These are phyloP conservation scores for Chaetomiaceae sp. DNA, from an alignment of 2,329 filamentous ascomycete species.

Conservation along the genomic window DNA sequence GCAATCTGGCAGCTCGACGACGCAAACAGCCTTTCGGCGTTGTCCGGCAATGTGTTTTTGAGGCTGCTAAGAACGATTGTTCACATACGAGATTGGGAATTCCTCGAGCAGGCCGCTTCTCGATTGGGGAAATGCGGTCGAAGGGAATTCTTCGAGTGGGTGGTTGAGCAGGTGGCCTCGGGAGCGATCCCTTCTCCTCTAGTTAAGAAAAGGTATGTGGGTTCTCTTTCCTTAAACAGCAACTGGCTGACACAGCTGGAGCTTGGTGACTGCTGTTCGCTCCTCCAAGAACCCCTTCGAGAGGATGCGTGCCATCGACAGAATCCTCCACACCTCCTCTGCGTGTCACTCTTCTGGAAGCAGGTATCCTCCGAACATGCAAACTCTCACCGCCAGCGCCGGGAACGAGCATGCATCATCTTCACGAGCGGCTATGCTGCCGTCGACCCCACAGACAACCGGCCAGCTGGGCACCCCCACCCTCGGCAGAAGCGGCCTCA, in stretches of 20 bases:
- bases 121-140: slow-evolving; percentile 1
- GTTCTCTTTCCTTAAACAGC: too few relatives aligned
- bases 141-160: slow-evolving; percentile 13
- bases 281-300: slow-evolving; percentile 1
- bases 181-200: neutral
- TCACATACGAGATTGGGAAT: slow-evolving; percentile 10
- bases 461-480: too few relatives aligned
- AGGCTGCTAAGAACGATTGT: slow-evolving; percentile 7
- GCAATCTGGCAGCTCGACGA: slow-evolving; percentile 10
- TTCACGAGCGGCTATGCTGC: too few relatives aligned
- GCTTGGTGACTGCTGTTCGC: slow-evolving; percentile 5
- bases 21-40: slow-evolving; percentile 5
- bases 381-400: too few relatives aligned
- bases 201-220: slow-evolving; percentile 9
- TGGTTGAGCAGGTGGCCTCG: slow-evolving; percentile 2
- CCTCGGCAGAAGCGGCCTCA: too few relatives aligned
- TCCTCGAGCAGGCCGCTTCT: slow-evolving; percentile 12
- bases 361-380: too few relatives aligned
- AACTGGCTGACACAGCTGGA: neutral
- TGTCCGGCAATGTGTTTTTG: slow-evolving; percentile 3
- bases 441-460: too few relatives aligned
- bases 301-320: neutral
- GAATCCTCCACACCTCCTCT: too few relatives aligned
- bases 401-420: too few relatives aligned
- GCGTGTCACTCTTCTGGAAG: too few relatives aligned